Evolutionary conservation across 176 grass and related monocot species (phyloP).

Genomic region (Urochloa ruziziensis): DNA sequence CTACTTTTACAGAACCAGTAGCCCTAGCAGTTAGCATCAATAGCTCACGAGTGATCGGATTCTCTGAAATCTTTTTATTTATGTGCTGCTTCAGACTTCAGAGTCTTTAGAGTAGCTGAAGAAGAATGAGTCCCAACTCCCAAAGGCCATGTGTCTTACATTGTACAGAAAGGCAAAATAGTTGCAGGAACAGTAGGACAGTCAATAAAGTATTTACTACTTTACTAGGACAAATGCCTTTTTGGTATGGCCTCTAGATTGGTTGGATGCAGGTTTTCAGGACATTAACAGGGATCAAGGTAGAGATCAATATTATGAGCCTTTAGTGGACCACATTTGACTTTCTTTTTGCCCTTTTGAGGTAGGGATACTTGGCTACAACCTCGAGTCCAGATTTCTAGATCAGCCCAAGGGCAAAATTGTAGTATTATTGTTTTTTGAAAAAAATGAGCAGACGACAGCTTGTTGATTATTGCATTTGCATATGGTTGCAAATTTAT

Average conservation of each 20-base stretch:
- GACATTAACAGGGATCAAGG: neutral
- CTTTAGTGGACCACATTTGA: slow-evolving; percentile 37
- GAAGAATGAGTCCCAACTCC: neutral
- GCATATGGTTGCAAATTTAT: neutral
- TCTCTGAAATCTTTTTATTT: neutral
- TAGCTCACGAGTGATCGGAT: neutral
- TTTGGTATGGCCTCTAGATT: slow-evolving; percentile 30
- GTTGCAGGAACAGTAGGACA: slow-evolving; percentile 22
- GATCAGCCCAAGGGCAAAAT: neutral
- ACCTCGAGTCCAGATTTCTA: neutral
- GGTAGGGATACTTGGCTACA: neutral
- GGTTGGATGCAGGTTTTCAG: slow-evolving; percentile 21
- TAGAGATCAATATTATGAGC: neutral
- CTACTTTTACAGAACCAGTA: neutral
- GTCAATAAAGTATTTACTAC: slow-evolving; percentile 39
- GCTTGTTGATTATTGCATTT: neutral
- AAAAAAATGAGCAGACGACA: neutral
- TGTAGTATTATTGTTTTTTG: neutral
- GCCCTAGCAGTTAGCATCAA: slow-evolving; percentile 2
- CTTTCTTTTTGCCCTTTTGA: slow-evolving; percentile 15
- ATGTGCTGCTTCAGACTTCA: slow-evolving; percentile 13
- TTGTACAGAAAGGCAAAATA: slow-evolving; percentile 40
- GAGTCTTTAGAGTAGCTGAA: neutral
- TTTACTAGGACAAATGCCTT: slow-evolving; percentile 23
- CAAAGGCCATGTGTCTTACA: slow-evolving; percentile 17